These are phyloP conservation scores for Amaranthus cruentus DNA, from an alignment of 148 eudicot species.

Conservation along the genomic window DNA sequence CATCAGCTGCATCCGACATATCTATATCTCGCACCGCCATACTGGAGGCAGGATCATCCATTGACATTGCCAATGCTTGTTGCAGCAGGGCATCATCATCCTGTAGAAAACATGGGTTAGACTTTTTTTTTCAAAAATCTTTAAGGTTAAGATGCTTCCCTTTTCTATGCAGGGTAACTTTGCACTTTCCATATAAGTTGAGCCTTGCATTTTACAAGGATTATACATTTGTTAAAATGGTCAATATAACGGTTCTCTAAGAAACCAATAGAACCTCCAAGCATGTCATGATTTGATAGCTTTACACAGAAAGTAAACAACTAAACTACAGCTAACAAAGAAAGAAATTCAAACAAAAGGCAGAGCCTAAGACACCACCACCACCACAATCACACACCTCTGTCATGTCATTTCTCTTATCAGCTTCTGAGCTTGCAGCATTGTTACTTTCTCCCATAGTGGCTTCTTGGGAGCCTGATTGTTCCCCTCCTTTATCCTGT, in stretches of 20 bases:
- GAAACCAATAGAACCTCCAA: no score
- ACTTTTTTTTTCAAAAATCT: neutral
- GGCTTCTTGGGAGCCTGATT: constrained; percentile 70
- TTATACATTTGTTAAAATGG: neutral
- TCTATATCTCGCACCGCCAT: constrained; percentile 56
- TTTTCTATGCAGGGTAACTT: neutral
- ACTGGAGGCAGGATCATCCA: constrained; percentile 85
- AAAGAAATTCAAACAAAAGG: neutral
- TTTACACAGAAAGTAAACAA: neutral
- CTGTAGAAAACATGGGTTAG: constrained; percentile 32
- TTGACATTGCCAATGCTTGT: constrained; percentile 98
- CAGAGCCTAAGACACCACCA: neutral
- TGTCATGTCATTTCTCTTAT: constrained; percentile 55
- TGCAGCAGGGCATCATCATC: constrained; percentile 93
- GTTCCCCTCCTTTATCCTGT: constrained; percentile 63
- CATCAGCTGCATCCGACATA: constrained; percentile 88
- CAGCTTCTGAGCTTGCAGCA: constrained; percentile 53
- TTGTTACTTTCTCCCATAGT: constrained; percentile 70
- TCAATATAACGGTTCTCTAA: no score
- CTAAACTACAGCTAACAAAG: neutral
- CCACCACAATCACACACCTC: constrained; percentile 19
- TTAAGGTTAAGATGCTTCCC: neutral
- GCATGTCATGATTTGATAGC: neutral
- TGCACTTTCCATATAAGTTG: neutral
- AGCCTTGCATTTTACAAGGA: neutral